Conservation (phyloP, 345 rosid genomes). For the Eucalyptus lansdowneana region DNA sequence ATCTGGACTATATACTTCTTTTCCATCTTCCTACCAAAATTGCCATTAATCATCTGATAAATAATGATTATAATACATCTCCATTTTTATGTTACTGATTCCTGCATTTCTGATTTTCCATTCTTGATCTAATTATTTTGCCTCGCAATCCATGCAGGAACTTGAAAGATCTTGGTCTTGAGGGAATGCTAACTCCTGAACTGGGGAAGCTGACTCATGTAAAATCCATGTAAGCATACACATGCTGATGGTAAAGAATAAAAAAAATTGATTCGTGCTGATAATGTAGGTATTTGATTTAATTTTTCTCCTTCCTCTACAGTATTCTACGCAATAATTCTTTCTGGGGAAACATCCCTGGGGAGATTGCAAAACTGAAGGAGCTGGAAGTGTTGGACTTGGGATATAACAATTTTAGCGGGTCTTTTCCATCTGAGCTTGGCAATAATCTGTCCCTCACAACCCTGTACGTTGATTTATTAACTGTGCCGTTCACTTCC, state of each 20-base stretch:
- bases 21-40: not conserved
- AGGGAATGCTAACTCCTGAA: slow-evolving; percentile 69
- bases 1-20: not conserved
- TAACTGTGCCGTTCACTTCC: not conserved
- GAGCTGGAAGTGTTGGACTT: slow-evolving; percentile 77
- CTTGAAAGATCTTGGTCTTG: slow-evolving; percentile 62
- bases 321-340: slow-evolving; percentile 80
- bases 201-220: slow-evolving; percentile 40
- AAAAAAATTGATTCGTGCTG: not conserved
- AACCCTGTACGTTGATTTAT: slow-evolving; percentile 21
- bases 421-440: slow-evolving; percentile 31
- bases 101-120: not conserved
- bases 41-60: not conserved
- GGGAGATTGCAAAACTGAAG: slow-evolving; percentile 54
- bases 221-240: slow-evolving; percentile 55
- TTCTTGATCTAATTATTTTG: not conserved
- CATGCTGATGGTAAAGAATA: not conserved
- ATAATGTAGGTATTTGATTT: not conserved
- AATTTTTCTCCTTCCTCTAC: not conserved
- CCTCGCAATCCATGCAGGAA: slow-evolving; percentile 13
- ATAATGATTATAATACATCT: not conserved
- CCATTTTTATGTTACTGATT: not conserved
- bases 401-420: slow-evolving; percentile 69
- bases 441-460: slow-evolving; percentile 20
- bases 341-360: slow-evolving; percentile 53